Percentiles rank a stretch among this genome's conserved stretches.
These are phyloP conservation scores for Blumeriella jaapii DNA, from an alignment of 2,329 filamentous ascomycete species.

Conservation along the genomic window DNA sequence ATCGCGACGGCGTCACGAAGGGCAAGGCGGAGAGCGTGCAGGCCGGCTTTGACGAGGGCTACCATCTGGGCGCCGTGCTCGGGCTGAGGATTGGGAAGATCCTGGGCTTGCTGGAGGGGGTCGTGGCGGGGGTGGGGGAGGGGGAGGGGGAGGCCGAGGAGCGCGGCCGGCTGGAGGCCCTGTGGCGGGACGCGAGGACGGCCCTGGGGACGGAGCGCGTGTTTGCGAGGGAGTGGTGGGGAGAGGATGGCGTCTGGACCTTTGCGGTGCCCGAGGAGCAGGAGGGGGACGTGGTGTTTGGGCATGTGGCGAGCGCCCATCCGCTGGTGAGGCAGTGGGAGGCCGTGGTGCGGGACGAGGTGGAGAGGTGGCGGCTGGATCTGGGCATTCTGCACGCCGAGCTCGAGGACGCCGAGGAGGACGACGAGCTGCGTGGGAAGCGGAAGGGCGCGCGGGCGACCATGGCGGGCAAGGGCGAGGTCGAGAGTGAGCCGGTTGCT, in stretches of 20 bases:
- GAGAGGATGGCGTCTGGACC: constrained; percentile 58
- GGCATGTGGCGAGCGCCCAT: constrained; percentile 54
- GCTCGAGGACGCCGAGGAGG: constrained; percentile 5
- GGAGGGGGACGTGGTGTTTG: constrained; percentile 39
- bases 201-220: constrained; percentile 52
- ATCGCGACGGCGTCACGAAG: constrained; percentile 72
- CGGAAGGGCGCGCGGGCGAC: neutral
- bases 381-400: constrained; percentile 23
- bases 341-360: constrained; percentile 31
- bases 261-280: constrained; percentile 41
- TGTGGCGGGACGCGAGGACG: constrained; percentile 39
- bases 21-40: constrained; percentile 73
- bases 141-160: constrained; percentile 17
- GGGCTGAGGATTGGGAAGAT: constrained; percentile 64
- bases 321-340: constrained; percentile 56
- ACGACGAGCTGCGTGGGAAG: neutral
- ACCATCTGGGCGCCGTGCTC: constrained; percentile 69
- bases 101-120: constrained; percentile 65
- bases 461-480: constrained; percentile 6
- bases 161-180: constrained; percentile 18
- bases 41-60: constrained; percentile 84
- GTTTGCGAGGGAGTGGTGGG: constrained; percentile 56
- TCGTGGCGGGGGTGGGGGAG: constrained; percentile 41
- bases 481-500: constrained; percentile 6
- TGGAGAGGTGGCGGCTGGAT: constrained; percentile 31